These are phyloP conservation scores for Cercophora samala DNA, from an alignment of 495 filamentous ascomycete genomes.

Conservation along the genomic window DNA sequence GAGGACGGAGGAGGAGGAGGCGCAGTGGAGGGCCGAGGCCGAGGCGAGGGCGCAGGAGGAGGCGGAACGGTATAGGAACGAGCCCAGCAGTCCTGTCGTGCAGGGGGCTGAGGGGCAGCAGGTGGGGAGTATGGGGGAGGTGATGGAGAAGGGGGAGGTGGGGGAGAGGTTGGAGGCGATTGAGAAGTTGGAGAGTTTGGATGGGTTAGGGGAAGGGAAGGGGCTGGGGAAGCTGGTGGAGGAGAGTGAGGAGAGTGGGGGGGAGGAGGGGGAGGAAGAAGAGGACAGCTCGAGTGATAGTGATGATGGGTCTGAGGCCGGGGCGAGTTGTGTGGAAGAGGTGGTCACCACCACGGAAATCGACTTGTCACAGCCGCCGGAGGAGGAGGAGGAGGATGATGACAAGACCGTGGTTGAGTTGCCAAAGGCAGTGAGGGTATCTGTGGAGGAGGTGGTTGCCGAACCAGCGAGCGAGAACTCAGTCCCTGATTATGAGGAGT, in stretches of 20 bases:
- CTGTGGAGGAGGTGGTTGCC: not conserved
- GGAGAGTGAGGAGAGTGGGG: no score
- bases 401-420: not conserved
- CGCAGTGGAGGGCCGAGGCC: conserved; percentile 29
- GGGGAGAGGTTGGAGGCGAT: conserved; percentile 10
- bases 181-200: conserved; percentile 16
- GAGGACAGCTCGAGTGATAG: conserved; percentile 18
- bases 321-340: conserved; percentile 7
- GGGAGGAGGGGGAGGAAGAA: conserved; percentile 15
- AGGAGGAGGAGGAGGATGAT: conserved; percentile 3
- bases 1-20: conserved; percentile 36
- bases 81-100: conserved; percentile 22
- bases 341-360: not conserved
- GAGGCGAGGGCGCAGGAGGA: conserved; percentile 30
- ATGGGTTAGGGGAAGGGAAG: conserved; percentile 4
- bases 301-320: conserved; percentile 13
- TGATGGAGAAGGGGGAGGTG: not conserved
- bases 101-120: no score
- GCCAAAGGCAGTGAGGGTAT: not conserved
- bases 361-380: not conserved
- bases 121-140: not conserved
- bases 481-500: not conserved
- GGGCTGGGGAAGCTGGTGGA: conserved; percentile 15
- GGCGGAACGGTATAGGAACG: conserved; percentile 31
- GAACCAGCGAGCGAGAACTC: not conserved